Evolutionary conservation across 345 rosid genomes (phyloP), one percentile per base, ranked within the genome.

Genomic region (Kernera saxatilis): DNA sequence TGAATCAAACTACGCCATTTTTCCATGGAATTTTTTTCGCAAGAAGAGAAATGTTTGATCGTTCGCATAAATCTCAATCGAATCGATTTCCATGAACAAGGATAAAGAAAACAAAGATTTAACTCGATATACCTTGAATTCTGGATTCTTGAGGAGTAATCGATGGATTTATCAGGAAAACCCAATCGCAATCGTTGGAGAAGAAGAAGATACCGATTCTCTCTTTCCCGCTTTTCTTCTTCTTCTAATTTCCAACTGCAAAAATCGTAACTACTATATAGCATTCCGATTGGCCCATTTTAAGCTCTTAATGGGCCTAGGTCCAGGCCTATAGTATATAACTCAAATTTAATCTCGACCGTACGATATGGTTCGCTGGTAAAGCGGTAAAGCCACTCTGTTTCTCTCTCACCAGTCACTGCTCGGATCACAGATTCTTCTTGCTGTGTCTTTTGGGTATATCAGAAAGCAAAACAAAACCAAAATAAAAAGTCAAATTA

Each of bases 391-490:
- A 21, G 29, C 37, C 27, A 1, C 51, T 8, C 25, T 36, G 35
- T 3, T 14, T 40, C 41, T 37, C 5, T 46, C 57, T 22, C 52
- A n/a, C 30, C 10, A 37, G 52, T 62, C 67, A 70, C 41, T 37
- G 58, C 64, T 70, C 40, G 61, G 50, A 40, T 71, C 75, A 61
- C 68, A 70, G 41, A 37, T 37, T 18, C 7, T 36, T 15, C 14
- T 51, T 22, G 74, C 27, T 25, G 74, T 70, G 74, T 70, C 74
- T 58, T 25, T 54, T 64, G 50, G 50, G 71, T 44, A 36, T 35
- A 65, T 64, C 65, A 64, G 48, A 64, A 53, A 43, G 45, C 43
- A 9, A 21, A 57, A 15, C 1, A 45, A 56, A 58, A 4, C 14
- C 0, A 48, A 48, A 48, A 67, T 2, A 2, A 40, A 40, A 39